A percentile compares a stretch with the other conserved stretches of the same genome.
phyloP scores from a whole-genome alignment of 192 early-diverging fungal species.

The Geosiphon pyriformis region DNA sequence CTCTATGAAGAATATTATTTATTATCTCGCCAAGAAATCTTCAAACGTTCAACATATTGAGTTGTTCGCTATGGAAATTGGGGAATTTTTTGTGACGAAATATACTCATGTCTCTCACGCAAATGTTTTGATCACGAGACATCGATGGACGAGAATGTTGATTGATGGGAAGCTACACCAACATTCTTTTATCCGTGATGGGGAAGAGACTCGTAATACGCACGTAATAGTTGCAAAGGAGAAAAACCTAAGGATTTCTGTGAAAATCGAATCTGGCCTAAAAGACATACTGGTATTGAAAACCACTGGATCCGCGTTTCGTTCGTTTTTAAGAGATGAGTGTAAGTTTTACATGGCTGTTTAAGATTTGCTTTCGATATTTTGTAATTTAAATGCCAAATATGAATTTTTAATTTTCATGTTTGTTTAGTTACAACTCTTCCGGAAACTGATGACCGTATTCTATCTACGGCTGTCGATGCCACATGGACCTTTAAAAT shows the following conservation, averaged over 20 bases:
- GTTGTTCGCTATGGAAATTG: conserved; percentile 64
- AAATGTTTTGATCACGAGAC: conserved; percentile 61
- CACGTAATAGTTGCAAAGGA: conserved; percentile 44
- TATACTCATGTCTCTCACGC: conserved; percentile 64
- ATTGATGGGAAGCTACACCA: conserved; percentile 56
- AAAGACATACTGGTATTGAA: conserved; percentile 71
- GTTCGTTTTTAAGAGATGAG: conserved; percentile 65
- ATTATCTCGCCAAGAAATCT: conserved; percentile 66
- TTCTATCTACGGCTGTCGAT: conserved; percentile 71
- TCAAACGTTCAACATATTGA: conserved; percentile 65
- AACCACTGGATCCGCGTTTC: conserved; percentile 77
- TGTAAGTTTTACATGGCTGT: conserved; percentile 17
- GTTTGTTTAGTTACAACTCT: conserved; percentile 51
- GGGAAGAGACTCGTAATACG: conserved; percentile 62
- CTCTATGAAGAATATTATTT: conserved; percentile 74
- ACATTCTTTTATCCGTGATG: conserved; percentile 69
- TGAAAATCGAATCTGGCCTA: conserved; percentile 60
- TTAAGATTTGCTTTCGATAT: background rate
- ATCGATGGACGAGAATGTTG: conserved; percentile 71
- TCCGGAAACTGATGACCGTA: conserved; percentile 66
- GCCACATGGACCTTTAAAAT: conserved; percentile 57
- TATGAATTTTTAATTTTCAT: conserved; percentile 8
- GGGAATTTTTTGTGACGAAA: conserved; percentile 62
- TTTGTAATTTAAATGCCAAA: background rate
- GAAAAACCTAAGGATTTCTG: conserved; percentile 27